Base-by-base conservation (phyloP, 495 filamentous ascomycete species). In the Hypoxylon rickii region DNA sequence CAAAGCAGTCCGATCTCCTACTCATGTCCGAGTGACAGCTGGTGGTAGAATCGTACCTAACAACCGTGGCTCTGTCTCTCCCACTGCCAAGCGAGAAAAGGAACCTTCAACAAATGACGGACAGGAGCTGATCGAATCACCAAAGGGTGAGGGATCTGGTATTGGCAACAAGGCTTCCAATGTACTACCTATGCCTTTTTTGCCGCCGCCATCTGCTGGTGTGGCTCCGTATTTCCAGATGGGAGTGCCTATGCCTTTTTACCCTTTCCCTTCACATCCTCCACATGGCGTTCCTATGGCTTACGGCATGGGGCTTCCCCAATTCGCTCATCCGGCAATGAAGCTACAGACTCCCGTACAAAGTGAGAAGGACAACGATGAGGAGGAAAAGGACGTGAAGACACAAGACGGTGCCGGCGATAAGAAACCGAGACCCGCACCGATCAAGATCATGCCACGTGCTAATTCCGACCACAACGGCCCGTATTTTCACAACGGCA, bases 31-130 rank as follows among this genome's bases (percentile, higher is more conserved):
- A 17, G 78, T 82, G 39, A 82, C 79, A n/a, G 79, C 80, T 47
- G 75, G 79, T 48, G 76, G 79, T 32, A 69, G 74, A 34, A 82
- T 83, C 60, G 80, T 83, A 3, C 79, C 80, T 10, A 83, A 83
- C 54, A 80, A 72, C 20, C 77, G 79, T 8, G 74, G 69, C 12
- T 73, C 73, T 3, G 63, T 61, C 3, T 78, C 75, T 7, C 76
- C 77, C 3, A 73, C 73, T 1, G 55, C 68, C 12, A 78, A 75
- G 64, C 72, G 74, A 44, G 42, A 58, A 16, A 74, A 59, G 36
- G 76, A 78, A 29, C 64, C 36, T 31, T 24, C 62, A 26, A 21
- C 50, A 1, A 26, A 20, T 12, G 62, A 51, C n/a, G 55, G 32
- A 18, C 65, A 69, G 32, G 59, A 51, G 0, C 31, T 37, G 5